A percentile compares a stretch with the other conserved stretches of the same genome.
Conservation (phyloP, 345 rosid genomes). For the Citrus reticulata region DNA sequence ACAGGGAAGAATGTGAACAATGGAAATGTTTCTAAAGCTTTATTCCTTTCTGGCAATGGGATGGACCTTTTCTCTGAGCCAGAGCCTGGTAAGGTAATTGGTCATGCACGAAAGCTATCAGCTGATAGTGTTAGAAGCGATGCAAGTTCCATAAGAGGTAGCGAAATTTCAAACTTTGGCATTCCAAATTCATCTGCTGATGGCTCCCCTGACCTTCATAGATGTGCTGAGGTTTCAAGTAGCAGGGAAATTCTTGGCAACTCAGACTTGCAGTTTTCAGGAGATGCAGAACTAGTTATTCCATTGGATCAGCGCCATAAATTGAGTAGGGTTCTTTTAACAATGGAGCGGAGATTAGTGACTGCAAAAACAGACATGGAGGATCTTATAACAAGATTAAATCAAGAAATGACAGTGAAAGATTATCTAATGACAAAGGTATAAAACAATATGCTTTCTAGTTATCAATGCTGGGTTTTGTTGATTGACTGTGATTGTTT, state of each 20-base stretch:
- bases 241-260: constrained; percentile 37
- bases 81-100: constrained; percentile 43
- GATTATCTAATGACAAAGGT: constrained; percentile 90
- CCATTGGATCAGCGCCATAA: constrained; percentile 82
- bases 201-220: constrained; percentile 53
- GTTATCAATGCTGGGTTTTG: not conserved
- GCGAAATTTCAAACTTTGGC: constrained; percentile 63
- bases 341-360: constrained; percentile 73
- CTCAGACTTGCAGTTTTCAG: constrained; percentile 34
- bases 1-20: constrained; percentile 40
- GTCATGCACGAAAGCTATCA: constrained; percentile 67
- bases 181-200: constrained; percentile 55
- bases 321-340: constrained; percentile 67
- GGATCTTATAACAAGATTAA: constrained; percentile 85
- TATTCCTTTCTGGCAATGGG: constrained; percentile 47
- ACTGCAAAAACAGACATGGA: constrained; percentile 96
- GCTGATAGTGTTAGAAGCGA: constrained; percentile 73
- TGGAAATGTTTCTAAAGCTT: constrained; percentile 54
- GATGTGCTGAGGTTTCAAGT: constrained; percentile 44
- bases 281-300: constrained; percentile 63
- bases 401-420: constrained; percentile 88
- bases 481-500: not conserved
- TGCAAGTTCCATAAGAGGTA: constrained; percentile 57
- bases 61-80: constrained; percentile 59
- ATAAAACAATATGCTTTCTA: constrained; percentile 15